These are phyloP conservation scores for Sporisorium exsertum DNA, from an alignment of 1,284 basidiomycete species.

Conservation along the genomic window DNA sequence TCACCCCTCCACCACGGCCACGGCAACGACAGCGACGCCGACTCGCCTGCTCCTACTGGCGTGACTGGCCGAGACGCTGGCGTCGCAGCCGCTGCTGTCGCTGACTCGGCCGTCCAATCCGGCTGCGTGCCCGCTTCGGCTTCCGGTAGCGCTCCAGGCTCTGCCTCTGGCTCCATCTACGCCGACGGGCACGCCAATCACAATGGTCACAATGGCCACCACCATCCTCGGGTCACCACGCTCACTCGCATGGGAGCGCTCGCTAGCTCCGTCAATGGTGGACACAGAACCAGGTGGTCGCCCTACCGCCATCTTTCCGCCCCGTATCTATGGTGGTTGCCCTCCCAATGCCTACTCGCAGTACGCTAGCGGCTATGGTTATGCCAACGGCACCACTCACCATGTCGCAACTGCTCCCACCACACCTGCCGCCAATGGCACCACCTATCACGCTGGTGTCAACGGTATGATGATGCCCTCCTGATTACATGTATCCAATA, in stretches of 20 bases:
- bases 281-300: constrained; percentile 53
- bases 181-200: constrained; percentile 50
- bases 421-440: constrained; percentile 43
- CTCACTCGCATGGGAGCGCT: too few species aligned
- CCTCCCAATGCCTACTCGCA: constrained; percentile 54
- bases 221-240: constrained; percentile 47
- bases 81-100: constrained; percentile 38
- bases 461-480: constrained; percentile 59
- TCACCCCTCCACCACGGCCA: constrained; percentile 57
- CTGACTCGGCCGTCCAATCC: constrained; percentile 46
- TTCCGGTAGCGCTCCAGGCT: constrained; percentile 50
- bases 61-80: constrained; percentile 41
- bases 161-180: constrained; percentile 49
- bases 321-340: constrained; percentile 46
- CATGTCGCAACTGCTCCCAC: constrained; percentile 49
- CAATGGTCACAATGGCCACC: constrained; percentile 37
- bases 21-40: constrained; percentile 48
- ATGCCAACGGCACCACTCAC: constrained; percentile 41
- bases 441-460: constrained; percentile 43
- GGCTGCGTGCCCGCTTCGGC: constrained; percentile 49
- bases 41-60: constrained; percentile 47
- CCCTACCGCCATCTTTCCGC: constrained; percentile 52
- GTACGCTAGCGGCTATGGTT: constrained; percentile 53
- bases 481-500: too few species aligned
- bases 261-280: too few species aligned